Evolutionary conservation across 176 grass and related monocot genomes (phyloP), one percentile per base, ranked within the genome.

Genomic region (Microstegium vimineum): DNA sequence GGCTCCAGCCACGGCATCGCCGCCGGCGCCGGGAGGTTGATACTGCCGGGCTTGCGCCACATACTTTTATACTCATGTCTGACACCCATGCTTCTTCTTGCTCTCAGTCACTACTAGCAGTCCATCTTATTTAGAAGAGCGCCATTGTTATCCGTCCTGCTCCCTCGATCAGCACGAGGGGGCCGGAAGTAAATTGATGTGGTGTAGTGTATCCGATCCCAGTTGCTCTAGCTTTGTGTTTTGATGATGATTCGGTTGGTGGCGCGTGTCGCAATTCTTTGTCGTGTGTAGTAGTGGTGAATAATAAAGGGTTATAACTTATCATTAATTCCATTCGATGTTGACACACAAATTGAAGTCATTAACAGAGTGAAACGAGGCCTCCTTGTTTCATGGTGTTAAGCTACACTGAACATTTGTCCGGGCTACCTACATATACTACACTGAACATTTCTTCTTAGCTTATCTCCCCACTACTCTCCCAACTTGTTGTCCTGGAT

Each of bases 11-110:
- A 8, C 35, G 73, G 66, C n/a, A 31, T 70, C 33, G 77, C 73
- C n/a, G n/a, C n/a, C n/a, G n/a, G n/a, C 2, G 61, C 52, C 8
- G 61, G 46, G 62, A 69, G 66, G 45, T 28, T 47, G 34, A 60
- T 67, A 47, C 79, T 83, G 79, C 88, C 73, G 60, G 88, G 79
- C 79, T 90, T 90, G 74, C 83, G 67, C 82, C 82, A 64, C 2
- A 74, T 82, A 83, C 36, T 90, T 56, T 10, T 82, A 27, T 86
- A 18, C 87, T 85, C 78, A 34, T 86, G 56, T 81, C 78, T 86
- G 46, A 82, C 83, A 73, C 60, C 79, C n/a, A 69, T 84, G 68
- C 81, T 88, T 67, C 81, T 88, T 67, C 86, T 75, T 81, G 78
- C 43, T 28, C 45, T 49, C 26, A 16, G 49, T 49, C 27, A 33